These are phyloP conservation scores for Truncatella angustata DNA, from an alignment of 2,329 filamentous ascomycete genomes.

Conservation along the genomic window DNA sequence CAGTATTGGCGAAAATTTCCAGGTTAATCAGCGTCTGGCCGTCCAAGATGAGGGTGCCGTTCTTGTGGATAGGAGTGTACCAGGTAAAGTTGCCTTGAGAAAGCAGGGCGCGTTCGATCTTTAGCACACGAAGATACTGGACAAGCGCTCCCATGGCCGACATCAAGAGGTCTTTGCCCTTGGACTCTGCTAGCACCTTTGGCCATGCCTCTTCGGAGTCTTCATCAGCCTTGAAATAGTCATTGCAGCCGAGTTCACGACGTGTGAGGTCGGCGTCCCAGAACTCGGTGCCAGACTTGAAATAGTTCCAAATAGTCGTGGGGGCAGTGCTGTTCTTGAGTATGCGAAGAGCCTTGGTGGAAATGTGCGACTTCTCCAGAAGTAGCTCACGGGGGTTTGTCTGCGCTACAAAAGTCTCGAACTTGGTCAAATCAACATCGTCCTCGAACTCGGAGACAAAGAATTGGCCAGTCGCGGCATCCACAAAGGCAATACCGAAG, in stretches of 20 bases:
- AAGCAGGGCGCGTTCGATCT: conserved; percentile 83
- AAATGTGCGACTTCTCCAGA: conserved; percentile 82
- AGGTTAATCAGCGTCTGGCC: conserved; percentile 96
- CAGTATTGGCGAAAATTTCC: conserved; percentile 93
- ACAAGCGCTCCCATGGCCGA: conserved; percentile 87
- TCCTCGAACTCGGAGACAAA: conserved; percentile 90
- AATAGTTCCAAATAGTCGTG: conserved; percentile 91
- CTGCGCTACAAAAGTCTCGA: conserved; percentile 95
- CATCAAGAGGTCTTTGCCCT: conserved; percentile 79
- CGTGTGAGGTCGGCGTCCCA: conserved; percentile 82
- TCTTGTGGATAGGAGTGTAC: conserved; percentile 89
- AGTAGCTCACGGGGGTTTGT: conserved; percentile 85
- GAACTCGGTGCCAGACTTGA: conserved; percentile 86
- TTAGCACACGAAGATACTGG: conserved; percentile 81
- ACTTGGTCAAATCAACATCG: conserved; percentile 90
- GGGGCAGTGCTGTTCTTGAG: conserved; percentile 93
- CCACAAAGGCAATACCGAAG: conserved; percentile 91
- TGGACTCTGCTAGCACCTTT: conserved; percentile 65
- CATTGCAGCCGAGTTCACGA: conserved; percentile 74
- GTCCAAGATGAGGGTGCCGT: conserved; percentile 88
- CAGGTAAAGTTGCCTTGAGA: conserved; percentile 87
- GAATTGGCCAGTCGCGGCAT: conserved; percentile 94
- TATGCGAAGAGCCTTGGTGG: conserved; percentile 85
- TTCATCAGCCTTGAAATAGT: conserved; percentile 70
- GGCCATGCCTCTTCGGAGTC: conserved; percentile 68